Base-by-base conservation (phyloP, 345 rosid genomes). In the Brassica incana region DNA sequence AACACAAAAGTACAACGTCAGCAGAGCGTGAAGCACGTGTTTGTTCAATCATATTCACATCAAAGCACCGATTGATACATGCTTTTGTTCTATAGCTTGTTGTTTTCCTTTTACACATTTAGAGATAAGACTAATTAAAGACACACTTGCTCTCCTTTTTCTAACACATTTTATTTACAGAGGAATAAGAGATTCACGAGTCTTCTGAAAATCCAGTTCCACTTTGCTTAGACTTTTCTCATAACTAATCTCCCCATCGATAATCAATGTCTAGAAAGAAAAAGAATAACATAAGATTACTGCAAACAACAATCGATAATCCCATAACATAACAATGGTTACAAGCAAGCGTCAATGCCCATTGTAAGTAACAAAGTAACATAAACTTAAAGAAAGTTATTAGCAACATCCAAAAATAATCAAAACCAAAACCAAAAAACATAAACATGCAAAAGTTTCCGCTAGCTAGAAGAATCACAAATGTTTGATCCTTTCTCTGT, bases 391-490 rank as follows among this genome's bases (percentile, higher is more conserved):
- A 45, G 69, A 59, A 45, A 70, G 67, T 56, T 69, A 52, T 9
- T 38, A 80, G 61, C 69, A 80, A n/a, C 58, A 52, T 71, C 77
- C 77, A 63, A 80, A 78, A 79, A 73, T 8, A 59, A 30, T 68
- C 68, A 66, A 66, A 72, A 45, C 72, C 73, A 33, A 43, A 68
- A 67, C 10, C 7, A 63, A 65, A 62, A 33, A 67, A 9, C 72
- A 80, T 75, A 80, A 75, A 70, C 59, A 75, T 71, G 54, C 58
- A 62, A 75, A 80, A 64, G 71, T 74, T 38, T 62, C 61, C 9
- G 71, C 75, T 80, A 80, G 75, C 75, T 80, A 69, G 71, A 75
- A 10, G 76, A 75, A 70, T 75, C 79, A 75, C 30, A 58, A 75
- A 69, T 64, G 83, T 80, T 75, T 80, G 80, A 80, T 80, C 32